Evolutionary conservation across 495 filamentous ascomycete genomes (phyloP), one percentile per base, ranked within the genome.

Genomic region (Podospora fimiseda): DNA sequence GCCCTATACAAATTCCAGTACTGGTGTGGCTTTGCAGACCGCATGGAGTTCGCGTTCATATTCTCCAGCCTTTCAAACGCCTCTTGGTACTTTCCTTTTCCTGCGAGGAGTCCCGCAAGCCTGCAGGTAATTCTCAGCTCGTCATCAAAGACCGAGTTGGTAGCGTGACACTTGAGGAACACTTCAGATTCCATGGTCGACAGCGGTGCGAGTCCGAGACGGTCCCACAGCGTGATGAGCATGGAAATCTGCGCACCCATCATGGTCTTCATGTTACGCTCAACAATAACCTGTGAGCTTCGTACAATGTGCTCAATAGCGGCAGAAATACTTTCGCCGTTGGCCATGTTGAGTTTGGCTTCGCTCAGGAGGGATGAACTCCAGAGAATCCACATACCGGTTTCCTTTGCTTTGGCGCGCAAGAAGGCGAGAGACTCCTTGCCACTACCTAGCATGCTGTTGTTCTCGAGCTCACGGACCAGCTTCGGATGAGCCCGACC

Each of bases 341-440:
- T 63, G 8, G 66, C 63, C 57, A 96, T 75, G 27, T 80, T 76
- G 43, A 93, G 71, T 66, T 89, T 94, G 3, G 91, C 88, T 67
- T 97, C 91, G 52, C 86, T 90, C 49, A 96, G 74, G 23, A 95
- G 71, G 0, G 90, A 86, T 3, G 89, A 90, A 57, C 88, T 92
- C 70, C 91, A 79, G 3, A 97, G 72, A 30, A 84, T 82, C 82
- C 89, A 94, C 81, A 93, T 89, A 44, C 87, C 88, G 1, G 83
- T 80, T 63, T 97, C 92, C 58, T 86, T 91, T 11, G 93, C 86
- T 62, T 91, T 96, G 3, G 81, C 79, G 56, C 95, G 93, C 48
- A 98, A 77, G 63, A 90, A 96, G 0, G 81, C 74, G 3, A 96
- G 76, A 0, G 82, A 87, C 55, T 96, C 91, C 53, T 85, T 85